Evolutionary conservation across 768 basidiomycete genomes (phyloP).

Genomic region (Chalciporus piperatus): DNA sequence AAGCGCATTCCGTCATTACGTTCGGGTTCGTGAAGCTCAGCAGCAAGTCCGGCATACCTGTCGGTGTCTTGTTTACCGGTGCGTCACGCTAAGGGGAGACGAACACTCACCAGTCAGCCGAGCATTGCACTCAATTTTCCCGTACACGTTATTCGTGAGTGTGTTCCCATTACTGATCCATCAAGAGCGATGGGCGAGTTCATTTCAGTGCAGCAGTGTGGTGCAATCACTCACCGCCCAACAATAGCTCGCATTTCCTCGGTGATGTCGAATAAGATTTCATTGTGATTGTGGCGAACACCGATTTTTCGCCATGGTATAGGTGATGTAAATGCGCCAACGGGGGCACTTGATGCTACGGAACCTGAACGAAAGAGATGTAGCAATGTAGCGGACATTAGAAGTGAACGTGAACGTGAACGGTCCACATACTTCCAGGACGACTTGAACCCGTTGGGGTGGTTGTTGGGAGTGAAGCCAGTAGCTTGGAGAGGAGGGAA

Average conservation of each 20-base stretch:
- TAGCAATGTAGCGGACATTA: not conserved
- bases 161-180: constrained; percentile 60
- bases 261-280: constrained; percentile 88
- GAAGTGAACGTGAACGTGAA: not conserved
- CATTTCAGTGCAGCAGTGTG: not conserved
- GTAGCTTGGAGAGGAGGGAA: constrained; percentile 73
- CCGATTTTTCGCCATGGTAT: constrained; percentile 93
- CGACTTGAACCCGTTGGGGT: constrained; percentile 26
- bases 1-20: constrained; percentile 73
- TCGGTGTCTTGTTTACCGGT: constrained; percentile 1
- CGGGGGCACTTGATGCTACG: constrained; percentile 35
- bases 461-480: constrained; percentile 37
- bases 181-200: not conserved
- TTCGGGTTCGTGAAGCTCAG: constrained; percentile 75
- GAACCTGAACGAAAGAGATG: constrained; percentile 14
- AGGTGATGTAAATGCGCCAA: constrained; percentile 73
- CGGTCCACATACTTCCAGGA: constrained; percentile 23
- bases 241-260: constrained; percentile 67
- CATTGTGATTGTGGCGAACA: constrained; percentile 80
- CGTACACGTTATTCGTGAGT: constrained; percentile 66
- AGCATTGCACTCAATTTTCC: constrained; percentile 74
- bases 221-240: constrained; percentile 22
- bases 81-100: not conserved
- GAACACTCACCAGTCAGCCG: constrained; percentile 64
- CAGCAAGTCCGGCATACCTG: constrained; percentile 87